Evolutionary conservation across 306 rosid genomes (phyloP), one percentile per base, ranked within the genome.

Genomic region (Sesbania bispinosa): DNA sequence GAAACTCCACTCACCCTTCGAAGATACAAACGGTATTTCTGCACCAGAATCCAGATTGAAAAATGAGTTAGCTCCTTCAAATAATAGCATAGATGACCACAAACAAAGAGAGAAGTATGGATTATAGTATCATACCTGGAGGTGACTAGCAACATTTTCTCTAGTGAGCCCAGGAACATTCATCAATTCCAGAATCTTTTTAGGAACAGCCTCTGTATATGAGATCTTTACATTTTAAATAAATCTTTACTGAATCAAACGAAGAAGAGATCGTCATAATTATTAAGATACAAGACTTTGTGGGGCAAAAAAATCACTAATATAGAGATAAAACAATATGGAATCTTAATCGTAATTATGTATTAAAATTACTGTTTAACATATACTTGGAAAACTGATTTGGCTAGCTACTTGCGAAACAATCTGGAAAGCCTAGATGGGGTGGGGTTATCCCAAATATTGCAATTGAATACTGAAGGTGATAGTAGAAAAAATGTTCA

Each of bases 81-180:
- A 66, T 61, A 73, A 67, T 8, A 36, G 54, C 41, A 42, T 41
- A 11, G 19, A 71, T 46, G 35, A 80, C 58, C 20, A 30, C 41
- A 43, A 24, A 32, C 21, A 43, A 53, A 64, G 33, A 29, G 42
- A 68, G 23, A 55, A 19, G 16, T 9, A 69, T 19, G 58, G 7
- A 43, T 30, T 63, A 11, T 47, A 30, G 43, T 33, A 6, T 13
- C 39, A 47, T 83, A 94, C 99, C 95, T 94, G 99, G 71, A 94
- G 99, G 78, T 94, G 99, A 78, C 99, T 94, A 6, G 99, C 99
- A 65, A 94, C 99, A 23, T 94, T 94, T 86, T 94, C 99, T 85
- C 99, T 86, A 3, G 99, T 90, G 67, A 94, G 95, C 20, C 97
- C 99, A 21, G 97, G 97, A 79, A 94, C 99, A 76, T 89, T 94